Base-by-base conservation (phyloP, 176 grass and related monocot genomes). In the Hyparrhenia diplandra region DNA sequence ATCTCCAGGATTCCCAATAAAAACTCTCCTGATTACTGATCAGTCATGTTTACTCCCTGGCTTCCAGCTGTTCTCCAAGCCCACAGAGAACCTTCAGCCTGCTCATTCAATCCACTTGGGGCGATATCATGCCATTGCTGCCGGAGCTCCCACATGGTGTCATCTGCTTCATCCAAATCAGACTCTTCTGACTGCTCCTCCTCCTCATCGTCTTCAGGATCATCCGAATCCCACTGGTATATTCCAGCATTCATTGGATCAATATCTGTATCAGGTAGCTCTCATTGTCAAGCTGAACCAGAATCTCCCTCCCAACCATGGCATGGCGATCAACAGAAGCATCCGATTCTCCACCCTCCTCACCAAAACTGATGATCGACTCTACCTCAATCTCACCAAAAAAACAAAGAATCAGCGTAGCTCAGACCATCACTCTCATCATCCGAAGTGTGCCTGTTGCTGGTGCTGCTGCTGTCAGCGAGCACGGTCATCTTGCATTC, bases 211-310 rank as follows among this genome's bases (percentile, higher is more conserved):
- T 36, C 35, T 36, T 94, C 82, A 80, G 80, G 74, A 63, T 86
- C 83, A 77, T 97, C 85, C 40, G 90, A 92, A 68, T 98, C 85
- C 90, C 95, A 98, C 29, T 86, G 90, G 59, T 86, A 72, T 10
- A 89, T 36, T 42, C 86, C 80, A 71, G 88, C 85, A 32, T 93
- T 87, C 95, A 98, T 98, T 52, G 90, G 92, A 84, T 95, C 92
- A 39, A 95, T 93, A 75, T 94, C 90, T 4, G 86, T 88, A 82
- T 88, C 41, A 74, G 64, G 69, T 87, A 90, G 69, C 85, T 86
- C 18, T 85, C 89, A 32, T 83, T 85, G 29, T 94, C 91, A 74
- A 85, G 79, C 77, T 85, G 90, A 77, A 94, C 16, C 16, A 47
- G 63, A 71, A 90, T 70, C 18, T 86, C 90, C 77, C 86, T 88